Evolutionary conservation across 2,329 filamentous ascomycete species (phyloP), one percentile per base, ranked within the genome.

Genomic region (Arthrobotrys sphaeroides): DNA sequence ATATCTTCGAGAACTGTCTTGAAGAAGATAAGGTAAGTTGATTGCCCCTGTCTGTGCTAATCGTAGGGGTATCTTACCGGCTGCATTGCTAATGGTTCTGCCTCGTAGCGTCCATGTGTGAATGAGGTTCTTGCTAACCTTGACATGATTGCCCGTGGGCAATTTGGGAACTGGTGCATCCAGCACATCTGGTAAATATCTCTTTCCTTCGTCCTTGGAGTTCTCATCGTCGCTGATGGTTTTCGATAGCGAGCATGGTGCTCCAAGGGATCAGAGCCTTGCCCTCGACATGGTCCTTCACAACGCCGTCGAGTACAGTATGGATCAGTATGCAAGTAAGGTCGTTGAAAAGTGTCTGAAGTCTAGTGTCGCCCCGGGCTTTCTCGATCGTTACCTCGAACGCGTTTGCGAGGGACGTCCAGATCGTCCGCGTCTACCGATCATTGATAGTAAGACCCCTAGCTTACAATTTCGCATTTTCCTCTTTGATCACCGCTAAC

Each of bases 81-180:
- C 80, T 55, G 18, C 31, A 5, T 16, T 10, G 24, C 26, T 53
- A 4, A 53, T 13, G 9, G 7, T 64, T 78, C 78, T 79, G 78
- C 60, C 55, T 31, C 57, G 22, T 10, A 96, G 94, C 93, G 96
- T 74, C 94, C 94, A 49, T 97, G 95, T 81, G 96, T 99, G 81
- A 94, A 97, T 82, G 95, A 99, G 83, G 95, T 99, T 40, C 88
- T 99, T 68, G 88, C 88, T 75, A 97, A 95, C 82, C 97, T 99
- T 80, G 93, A 99, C 83, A 91, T 97, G 77, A 93, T 99, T 80
- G 92, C 95, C 73, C 94, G 97, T 82, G 95, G 95, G 24, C 95
- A 99, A 82, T 99, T 99, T 81, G 95, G 95, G 67, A 99, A 99
- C 82, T 99, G 95, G 95, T 99, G 95, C 84, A 98, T 99, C 80